phyloP scores from a whole-genome alignment of 2,329 filamentous ascomycete genomes.

The Talaromyces sp. region DNA sequence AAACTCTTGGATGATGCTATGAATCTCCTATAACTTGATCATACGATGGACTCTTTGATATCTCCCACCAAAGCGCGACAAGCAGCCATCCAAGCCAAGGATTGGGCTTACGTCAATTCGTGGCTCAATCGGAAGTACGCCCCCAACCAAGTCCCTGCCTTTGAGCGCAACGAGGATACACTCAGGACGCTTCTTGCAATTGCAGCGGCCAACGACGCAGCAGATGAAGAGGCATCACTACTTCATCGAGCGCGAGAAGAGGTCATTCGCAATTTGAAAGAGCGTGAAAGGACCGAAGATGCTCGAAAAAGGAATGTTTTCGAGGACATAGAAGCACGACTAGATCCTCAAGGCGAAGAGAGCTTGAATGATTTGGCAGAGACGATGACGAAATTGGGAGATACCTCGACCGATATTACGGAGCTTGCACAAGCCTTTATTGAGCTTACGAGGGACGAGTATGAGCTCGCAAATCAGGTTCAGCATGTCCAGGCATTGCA shows the following conservation, averaged over 20 bases:
- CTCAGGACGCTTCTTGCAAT: slow-evolving; percentile 70
- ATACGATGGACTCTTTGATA: slow-evolving; percentile 44
- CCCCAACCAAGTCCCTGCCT: slow-evolving; percentile 61
- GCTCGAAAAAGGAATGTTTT: slow-evolving; percentile 46
- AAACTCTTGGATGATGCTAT: background rate
- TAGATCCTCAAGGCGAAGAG: slow-evolving; percentile 51
- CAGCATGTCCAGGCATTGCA: slow-evolving; percentile 56
- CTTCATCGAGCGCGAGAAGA: slow-evolving; percentile 38
- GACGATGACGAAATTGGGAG: slow-evolving; percentile 50
- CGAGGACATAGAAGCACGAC: slow-evolving; percentile 51
- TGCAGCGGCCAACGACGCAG: slow-evolving; percentile 70
- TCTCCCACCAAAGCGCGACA: slow-evolving; percentile 65
- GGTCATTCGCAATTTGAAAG: slow-evolving; percentile 31
- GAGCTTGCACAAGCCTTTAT: slow-evolving; percentile 53
- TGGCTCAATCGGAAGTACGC: slow-evolving; percentile 74
- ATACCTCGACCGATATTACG: slow-evolving; percentile 48
- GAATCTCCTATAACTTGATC: background rate
- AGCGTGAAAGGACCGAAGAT: slow-evolving; percentile 29
- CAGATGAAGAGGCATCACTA: slow-evolving; percentile 43
- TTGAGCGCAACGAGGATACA: slow-evolving; percentile 85
- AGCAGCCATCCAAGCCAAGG: slow-evolving; percentile 76
- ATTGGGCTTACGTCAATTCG: slow-evolving; percentile 82
- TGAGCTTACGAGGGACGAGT: slow-evolving; percentile 53
- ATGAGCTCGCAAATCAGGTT: slow-evolving; percentile 54
- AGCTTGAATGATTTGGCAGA: slow-evolving; percentile 58